Conservation (phyloP, 305 asterid genomes). For the Fraxinus greggii region DNA sequence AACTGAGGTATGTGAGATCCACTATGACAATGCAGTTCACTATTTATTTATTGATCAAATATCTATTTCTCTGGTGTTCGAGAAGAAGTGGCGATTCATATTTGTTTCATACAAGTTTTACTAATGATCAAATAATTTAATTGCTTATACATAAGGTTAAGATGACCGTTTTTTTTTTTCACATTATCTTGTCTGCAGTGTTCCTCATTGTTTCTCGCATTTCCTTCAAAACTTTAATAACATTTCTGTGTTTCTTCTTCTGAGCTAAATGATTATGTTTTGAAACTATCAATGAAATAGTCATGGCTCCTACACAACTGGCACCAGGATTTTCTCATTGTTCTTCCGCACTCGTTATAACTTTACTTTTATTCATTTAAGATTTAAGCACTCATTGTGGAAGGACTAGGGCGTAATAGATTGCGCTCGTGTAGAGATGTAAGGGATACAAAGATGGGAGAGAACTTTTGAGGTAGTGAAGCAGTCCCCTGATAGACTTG, state of each 20-base stretch:
- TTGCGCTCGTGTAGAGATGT: background rate
- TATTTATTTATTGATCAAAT: background rate
- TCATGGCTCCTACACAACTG: background rate
- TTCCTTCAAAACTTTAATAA: background rate
- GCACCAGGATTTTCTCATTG: background rate
- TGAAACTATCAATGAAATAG: background rate
- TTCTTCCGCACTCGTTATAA: background rate
- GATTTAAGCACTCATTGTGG: background rate
- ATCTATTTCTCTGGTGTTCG: background rate
- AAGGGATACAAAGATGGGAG: background rate
- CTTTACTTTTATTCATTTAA: background rate
- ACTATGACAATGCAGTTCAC: background rate
- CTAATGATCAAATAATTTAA: background rate
- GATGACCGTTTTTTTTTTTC: background rate
- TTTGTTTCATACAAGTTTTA: background rate
- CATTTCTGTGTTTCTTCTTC: background rate
- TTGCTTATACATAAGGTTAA: background rate
- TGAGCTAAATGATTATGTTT: background rate
- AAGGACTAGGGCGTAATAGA: background rate
- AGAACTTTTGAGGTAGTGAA: background rate
- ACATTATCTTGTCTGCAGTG: background rate
- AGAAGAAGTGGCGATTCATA: background rate
- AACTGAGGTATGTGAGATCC: slow-evolving; percentile 56
- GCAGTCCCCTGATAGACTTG: background rate
- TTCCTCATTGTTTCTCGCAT: background rate